Conservation (phyloP, 345 rosid species). For the Populus davidiana region DNA sequence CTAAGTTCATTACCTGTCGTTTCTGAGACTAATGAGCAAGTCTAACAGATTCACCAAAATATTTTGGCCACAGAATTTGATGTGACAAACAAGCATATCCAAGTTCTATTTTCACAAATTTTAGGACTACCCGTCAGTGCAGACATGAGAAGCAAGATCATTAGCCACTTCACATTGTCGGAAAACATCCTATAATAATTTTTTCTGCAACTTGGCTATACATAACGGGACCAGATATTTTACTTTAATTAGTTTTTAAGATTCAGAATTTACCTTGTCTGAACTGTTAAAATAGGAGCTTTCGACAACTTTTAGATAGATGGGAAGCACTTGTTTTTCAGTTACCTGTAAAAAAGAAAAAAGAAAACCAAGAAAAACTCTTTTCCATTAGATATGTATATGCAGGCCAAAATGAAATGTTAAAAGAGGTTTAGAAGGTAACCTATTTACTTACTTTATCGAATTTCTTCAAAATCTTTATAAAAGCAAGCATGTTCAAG, state of each 20-base stretch:
- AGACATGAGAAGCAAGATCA: slow-evolving; percentile 21
- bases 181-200: slow-evolving; percentile 10
- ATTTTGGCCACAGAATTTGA: neutral
- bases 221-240: slow-evolving; percentile 6
- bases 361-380: neutral
- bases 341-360: slow-evolving; percentile 46
- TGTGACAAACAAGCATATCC: slow-evolving; percentile 34
- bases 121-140: neutral
- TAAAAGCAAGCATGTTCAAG: slow-evolving; percentile 94
- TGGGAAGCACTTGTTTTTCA: slow-evolving; percentile 83
- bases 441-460: slow-evolving; percentile 57
- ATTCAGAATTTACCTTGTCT: slow-evolving; percentile 61
- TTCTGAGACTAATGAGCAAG: slow-evolving; percentile 30
- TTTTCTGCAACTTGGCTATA: slow-evolving; percentile 1
- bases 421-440: neutral
- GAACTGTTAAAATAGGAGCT: slow-evolving; percentile 93
- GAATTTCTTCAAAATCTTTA: slow-evolving; percentile 91
- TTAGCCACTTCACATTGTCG: slow-evolving; percentile 47
- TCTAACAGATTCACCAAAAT: slow-evolving; percentile 13
- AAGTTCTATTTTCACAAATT: slow-evolving; percentile 12
- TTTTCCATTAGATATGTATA: neutral
- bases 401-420: slow-evolving; percentile 1
- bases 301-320: slow-evolving; percentile 89
- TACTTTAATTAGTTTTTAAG: neutral
- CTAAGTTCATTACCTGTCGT: slow-evolving; percentile 77